Conservation (phyloP, 2,329 filamentous ascomycete genomes). For the Arthrobotrys conoides region DNA sequence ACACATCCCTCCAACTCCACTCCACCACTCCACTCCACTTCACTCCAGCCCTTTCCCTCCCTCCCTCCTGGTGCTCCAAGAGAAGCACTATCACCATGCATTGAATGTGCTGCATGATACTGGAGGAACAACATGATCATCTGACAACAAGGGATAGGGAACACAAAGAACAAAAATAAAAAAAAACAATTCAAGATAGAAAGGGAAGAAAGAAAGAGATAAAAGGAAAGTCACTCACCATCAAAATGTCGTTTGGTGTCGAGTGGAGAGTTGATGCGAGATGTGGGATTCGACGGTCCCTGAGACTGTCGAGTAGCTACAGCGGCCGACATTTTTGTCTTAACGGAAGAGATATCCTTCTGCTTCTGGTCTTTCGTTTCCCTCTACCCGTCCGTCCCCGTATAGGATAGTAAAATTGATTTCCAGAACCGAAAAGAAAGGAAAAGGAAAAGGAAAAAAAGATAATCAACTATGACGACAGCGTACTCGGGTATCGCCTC, state of each 20-base stretch:
- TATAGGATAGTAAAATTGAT: constrained; percentile 47
- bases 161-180: neutral
- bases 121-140: constrained; percentile 13
- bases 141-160: neutral
- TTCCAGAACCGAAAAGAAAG: constrained; percentile 33
- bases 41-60: too few species aligned
- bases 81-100: constrained; percentile 46
- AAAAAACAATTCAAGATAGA: neutral
- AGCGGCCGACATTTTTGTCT: constrained; percentile 64
- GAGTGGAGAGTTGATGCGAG: constrained; percentile 64
- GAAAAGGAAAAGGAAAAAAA: neutral
- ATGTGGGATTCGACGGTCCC: constrained; percentile 63
- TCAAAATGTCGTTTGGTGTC: constrained; percentile 63
- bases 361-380: constrained; percentile 30
- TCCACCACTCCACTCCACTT: too few species aligned
- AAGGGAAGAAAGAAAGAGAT: constrained; percentile 12
- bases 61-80: neutral
- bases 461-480: constrained; percentile 54
- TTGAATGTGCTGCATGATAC: constrained; percentile 49
- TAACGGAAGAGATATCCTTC: constrained; percentile 57
- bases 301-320: constrained; percentile 64
- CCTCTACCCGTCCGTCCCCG: constrained; percentile 54
- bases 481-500: constrained; percentile 32
- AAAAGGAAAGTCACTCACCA: constrained; percentile 61
- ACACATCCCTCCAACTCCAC: neutral